phyloP scores from a whole-genome alignment of 192 early-diverging fungal species.

The Umbelopsis vinacea region DNA sequence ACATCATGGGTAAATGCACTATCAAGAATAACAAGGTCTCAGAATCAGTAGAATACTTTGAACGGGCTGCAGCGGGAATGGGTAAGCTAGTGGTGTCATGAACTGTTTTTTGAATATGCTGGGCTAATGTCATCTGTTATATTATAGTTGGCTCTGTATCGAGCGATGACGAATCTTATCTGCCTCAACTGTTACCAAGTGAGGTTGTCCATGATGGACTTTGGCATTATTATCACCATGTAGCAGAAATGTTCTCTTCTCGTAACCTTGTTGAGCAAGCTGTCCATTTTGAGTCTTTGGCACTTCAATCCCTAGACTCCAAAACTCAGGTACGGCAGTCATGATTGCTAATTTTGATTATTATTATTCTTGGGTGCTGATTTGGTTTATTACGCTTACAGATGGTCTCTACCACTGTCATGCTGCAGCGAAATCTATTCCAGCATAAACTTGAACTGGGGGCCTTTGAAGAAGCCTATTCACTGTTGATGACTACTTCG shows the following conservation, averaged over 20 bases:
- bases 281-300: conserved; percentile 13
- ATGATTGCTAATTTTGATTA: background rate
- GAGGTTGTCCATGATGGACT: conserved; percentile 10
- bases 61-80: conserved; percentile 22
- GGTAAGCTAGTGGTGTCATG: background rate
- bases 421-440: conserved; percentile 9
- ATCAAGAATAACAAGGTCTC: conserved; percentile 5
- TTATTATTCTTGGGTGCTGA: background rate
- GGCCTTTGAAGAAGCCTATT: conserved; percentile 4
- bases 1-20: conserved; percentile 18
- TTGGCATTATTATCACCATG: conserved; percentile 19
- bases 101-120: background rate
- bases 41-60: conserved; percentile 22
- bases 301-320: background rate
- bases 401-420: background rate
- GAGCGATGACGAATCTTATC: conserved; percentile 2
- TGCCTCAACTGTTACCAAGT: conserved; percentile 12
- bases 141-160: background rate
- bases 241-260: conserved; percentile 14
- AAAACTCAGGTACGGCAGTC: background rate
- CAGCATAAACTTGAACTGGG: background rate
- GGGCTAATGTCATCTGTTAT: background rate
- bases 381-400: too few species aligned
- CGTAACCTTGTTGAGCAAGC: conserved; percentile 20
- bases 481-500: background rate